Base-by-base conservation (phyloP, 164 flowering plant genomes). In the Magnolia sinica region DNA sequence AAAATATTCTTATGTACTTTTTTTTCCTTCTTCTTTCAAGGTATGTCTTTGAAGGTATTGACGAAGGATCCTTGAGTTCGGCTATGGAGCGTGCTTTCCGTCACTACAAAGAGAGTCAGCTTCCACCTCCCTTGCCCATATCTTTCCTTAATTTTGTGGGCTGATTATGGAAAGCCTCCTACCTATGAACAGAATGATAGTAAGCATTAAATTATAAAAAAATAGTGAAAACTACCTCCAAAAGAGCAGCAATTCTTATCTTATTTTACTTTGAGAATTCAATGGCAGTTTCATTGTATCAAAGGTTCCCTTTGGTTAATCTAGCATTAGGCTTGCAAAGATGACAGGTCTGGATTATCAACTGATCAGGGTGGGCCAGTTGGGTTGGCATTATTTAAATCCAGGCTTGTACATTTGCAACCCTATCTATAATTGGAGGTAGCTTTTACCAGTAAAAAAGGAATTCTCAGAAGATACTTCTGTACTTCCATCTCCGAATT, bases 1-100 rank as follows among this genome's bases (percentile, higher is more conserved):
- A 37, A 37, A 37, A 37, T 37, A 55, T 55, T 55, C 61, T 16
- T 55, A 16, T 55, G 18, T 16, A 11, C 13, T 55, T 55, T 55
- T 55, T 50, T 20, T 29, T 29, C 63, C 37, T 64, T 77, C 29
- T 72, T 50, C 61, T 61, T 74, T 69, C 76, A 67, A 88, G 93
- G 73, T 90, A 85, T 81, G 87, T 87, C 71, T 90, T 90, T 74
- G 89, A 90, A 83, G 93, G 93, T 66, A 87, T 90, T 74, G 93
- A 90, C 79, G 91, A 88, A 84, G 86, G 84, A 77, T 88, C 93
- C 72, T 74, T 90, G 74, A 76, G 81, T 68, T 50, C 76, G 74
- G 88, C 89, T 76, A 68, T 88, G 27, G 88, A 86, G n/a, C 91
- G 89, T 50, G 89, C 93, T 70, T 88, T 88, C 72, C 70, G 70